These are phyloP conservation scores for Ustilago bromivora DNA, from an alignment of 1,284 basidiomycete genomes.

Conservation along the genomic window DNA sequence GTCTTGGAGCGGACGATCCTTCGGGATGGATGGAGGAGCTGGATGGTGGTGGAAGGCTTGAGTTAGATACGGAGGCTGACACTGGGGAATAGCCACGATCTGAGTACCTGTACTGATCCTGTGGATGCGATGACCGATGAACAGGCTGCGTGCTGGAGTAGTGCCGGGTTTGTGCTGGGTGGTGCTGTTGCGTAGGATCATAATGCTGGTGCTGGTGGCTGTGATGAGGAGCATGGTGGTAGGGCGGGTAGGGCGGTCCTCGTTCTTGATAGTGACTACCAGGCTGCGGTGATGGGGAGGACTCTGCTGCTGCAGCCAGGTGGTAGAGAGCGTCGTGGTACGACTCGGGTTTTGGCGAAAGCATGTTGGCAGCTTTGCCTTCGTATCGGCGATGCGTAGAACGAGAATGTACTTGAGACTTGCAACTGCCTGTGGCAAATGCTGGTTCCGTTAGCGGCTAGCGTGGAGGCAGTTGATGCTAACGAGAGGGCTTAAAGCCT, in stretches of 20 bases:
- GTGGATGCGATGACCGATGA: conserved; percentile 22
- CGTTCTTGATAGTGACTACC: conserved; percentile 22
- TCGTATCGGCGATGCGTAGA: neutral
- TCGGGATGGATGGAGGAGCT: conserved; percentile 5
- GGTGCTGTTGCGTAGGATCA: conserved; percentile 10
- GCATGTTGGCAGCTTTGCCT: conserved; percentile 11
- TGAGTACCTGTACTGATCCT: conserved; percentile 31
- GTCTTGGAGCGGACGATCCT: conserved; percentile 1
- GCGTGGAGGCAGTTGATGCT: neutral
- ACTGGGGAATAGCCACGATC: conserved; percentile 31
- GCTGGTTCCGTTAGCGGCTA: neutral
- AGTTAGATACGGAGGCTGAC: conserved; percentile 10
- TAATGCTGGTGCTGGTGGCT: conserved; percentile 21
- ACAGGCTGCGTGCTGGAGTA: conserved; percentile 11
- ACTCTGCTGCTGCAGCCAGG: conserved; percentile 42
- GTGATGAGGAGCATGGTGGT: conserved; percentile 3
- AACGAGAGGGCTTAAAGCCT: neutral
- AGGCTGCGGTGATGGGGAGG: conserved; percentile 40
- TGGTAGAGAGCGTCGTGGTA: conserved; percentile 53
- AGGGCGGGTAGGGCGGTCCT: conserved; percentile 9
- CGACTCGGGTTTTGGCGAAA: conserved; percentile 38
- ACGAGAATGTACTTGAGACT: neutral
- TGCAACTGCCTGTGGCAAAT: neutral
- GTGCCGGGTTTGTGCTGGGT: conserved; percentile 21
- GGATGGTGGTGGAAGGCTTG: conserved; percentile 14